Conservation (phyloP, 2,329 filamentous ascomycete genomes). For the Monosporascus ibericus region DNA sequence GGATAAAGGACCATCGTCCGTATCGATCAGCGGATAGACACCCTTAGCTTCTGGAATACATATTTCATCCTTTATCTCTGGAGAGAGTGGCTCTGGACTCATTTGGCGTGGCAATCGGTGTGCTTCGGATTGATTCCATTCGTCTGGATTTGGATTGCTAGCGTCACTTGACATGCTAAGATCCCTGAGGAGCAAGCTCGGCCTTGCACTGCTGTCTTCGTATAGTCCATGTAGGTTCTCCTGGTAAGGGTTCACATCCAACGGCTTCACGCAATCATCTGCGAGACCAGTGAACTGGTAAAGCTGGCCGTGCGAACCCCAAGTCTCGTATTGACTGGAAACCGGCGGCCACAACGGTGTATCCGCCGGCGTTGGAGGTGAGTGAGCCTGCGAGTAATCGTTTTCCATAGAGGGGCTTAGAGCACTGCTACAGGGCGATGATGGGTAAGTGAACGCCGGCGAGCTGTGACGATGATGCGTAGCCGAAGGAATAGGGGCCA, state of each 20-base stretch:
- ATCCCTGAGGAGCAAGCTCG: constrained; percentile 19
- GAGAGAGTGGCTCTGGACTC: constrained; percentile 20
- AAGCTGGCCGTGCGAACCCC: constrained; percentile 18
- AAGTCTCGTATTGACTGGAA: constrained; percentile 18
- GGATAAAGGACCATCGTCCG: constrained; percentile 11
- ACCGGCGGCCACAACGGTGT: constrained; percentile 25
- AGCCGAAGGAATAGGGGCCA: constrained; percentile 13
- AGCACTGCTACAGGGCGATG: constrained; percentile 30
- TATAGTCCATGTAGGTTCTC: constrained; percentile 22
- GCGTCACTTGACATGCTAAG: constrained; percentile 29
- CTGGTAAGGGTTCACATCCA: constrained; percentile 27
- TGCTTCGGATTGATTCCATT: constrained; percentile 10
- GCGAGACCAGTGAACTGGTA: constrained; percentile 24
- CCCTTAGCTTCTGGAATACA: constrained; percentile 9
- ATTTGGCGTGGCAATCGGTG: constrained; percentile 11
- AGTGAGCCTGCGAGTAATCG: constrained; percentile 29
- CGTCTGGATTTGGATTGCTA: constrained; percentile 15
- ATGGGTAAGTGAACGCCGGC: constrained; percentile 31
- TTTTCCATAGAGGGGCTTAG: constrained; percentile 34
- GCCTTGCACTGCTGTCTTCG: constrained; percentile 17
- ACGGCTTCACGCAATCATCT: constrained; percentile 27
- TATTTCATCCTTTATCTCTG: constrained; percentile 21
- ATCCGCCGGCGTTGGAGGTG: constrained; percentile 34
- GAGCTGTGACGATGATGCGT: constrained; percentile 26
- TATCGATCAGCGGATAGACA: constrained; percentile 11